phyloP scores from a whole-genome alignment of 2,329 filamentous ascomycete genomes.

The Fusarium succisae region DNA sequence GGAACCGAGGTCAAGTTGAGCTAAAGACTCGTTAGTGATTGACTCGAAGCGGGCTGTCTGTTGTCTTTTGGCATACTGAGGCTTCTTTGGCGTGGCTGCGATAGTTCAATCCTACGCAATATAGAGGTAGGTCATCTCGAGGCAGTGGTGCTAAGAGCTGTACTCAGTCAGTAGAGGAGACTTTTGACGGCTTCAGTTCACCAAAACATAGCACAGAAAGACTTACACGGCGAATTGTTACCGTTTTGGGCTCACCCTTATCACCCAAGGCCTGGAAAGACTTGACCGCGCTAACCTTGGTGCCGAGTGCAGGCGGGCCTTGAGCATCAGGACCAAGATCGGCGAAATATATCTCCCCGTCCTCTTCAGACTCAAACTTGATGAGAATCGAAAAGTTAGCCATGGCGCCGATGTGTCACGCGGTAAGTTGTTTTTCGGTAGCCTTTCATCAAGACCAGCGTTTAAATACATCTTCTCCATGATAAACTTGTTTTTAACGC shows the following conservation, averaged over 20 bases:
- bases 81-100: neutral
- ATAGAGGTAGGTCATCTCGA: neutral
- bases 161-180: neutral
- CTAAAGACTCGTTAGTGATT: neutral
- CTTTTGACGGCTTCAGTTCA: neutral
- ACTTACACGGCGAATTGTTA: neutral
- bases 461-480: neutral
- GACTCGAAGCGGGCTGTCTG: accelerated
- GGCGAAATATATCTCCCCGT: neutral
- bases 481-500: too few species aligned
- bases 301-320: neutral
- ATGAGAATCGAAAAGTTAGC: neutral
- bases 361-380: neutral
- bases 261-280: neutral
- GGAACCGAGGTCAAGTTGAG: neutral
- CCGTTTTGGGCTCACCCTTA: neutral
- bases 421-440: neutral
- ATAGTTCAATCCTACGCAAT: neutral
- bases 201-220: neutral
- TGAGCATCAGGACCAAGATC: neutral
- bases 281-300: neutral
- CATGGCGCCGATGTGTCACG: neutral
- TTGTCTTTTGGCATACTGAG: neutral
- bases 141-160: neutral
- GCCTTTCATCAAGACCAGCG: neutral